Percentiles rank a stretch among this genome's conserved stretches.
Evolutionary conservation across 1,139 yeast species (phyloP).

Genomic region (Zygotorulaspora mrakii): DNA sequence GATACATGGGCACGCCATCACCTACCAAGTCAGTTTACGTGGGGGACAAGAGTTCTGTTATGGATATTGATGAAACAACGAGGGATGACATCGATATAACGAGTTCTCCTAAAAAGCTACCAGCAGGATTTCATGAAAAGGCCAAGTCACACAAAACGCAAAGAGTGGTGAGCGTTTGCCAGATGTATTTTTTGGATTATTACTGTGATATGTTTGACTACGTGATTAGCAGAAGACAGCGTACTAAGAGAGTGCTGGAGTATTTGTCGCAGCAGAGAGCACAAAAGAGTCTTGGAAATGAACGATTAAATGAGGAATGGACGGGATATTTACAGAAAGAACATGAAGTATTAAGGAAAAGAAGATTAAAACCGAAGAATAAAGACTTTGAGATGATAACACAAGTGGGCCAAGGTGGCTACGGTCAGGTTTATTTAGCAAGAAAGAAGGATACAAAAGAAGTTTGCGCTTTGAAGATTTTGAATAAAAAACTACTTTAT

Average conservation of each 20-base stretch:
- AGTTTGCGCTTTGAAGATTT: slow-evolving; percentile 89
- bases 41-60: slow-evolving; percentile 25
- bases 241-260: slow-evolving; percentile 63
- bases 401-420: slow-evolving; percentile 99
- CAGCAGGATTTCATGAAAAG: slow-evolving; percentile 53
- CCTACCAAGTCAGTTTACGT: slow-evolving; percentile 24
- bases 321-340: slow-evolving; percentile 79
- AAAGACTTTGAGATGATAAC: slow-evolving; percentile 95
- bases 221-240: slow-evolving; percentile 78
- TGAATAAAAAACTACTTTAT: slow-evolving; percentile 80
- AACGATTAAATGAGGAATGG: slow-evolving; percentile 56
- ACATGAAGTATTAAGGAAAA: slow-evolving; percentile 75
- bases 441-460: slow-evolving; percentile 92
- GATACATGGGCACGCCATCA: slow-evolving; percentile 21
- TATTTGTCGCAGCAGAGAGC: slow-evolving; percentile 46
- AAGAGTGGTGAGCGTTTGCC: slow-evolving; percentile 77
- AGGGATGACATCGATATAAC: slow-evolving; percentile 26
- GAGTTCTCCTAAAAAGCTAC: slow-evolving; percentile 41
- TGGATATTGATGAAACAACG: slow-evolving; percentile 35
- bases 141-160: slow-evolving; percentile 75
- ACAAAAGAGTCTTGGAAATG: slow-evolving; percentile 41
- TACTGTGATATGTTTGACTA: slow-evolving; percentile 96
- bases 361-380: slow-evolving; percentile 87
- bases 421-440: slow-evolving; percentile 95
- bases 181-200: slow-evolving; percentile 82